These are phyloP conservation scores for Saturnispora serradocipensis DNA, from an alignment of 805 yeast species.

Conservation along the genomic window DNA sequence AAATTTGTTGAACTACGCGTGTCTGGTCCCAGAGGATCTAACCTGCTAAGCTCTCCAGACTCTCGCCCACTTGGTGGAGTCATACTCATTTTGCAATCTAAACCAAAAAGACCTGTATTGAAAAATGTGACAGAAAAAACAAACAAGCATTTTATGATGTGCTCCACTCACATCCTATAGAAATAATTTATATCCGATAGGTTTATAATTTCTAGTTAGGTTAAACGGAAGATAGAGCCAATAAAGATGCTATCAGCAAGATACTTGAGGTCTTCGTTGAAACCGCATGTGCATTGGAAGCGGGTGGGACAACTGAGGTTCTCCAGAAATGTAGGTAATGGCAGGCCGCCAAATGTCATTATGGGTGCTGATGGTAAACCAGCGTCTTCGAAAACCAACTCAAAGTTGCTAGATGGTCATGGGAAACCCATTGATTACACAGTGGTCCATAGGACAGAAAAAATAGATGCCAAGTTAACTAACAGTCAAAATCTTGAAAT, in stretches of 20 bases:
- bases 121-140: neutral
- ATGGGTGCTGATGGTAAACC: constrained; percentile 10
- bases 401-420: neutral
- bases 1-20: neutral
- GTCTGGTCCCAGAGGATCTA: neutral
- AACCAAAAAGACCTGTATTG: neutral
- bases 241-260: neutral
- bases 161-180: neutral
- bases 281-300: neutral
- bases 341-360: neutral
- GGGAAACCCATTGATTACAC: constrained; percentile 1
- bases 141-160: neutral
- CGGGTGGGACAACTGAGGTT: neutral
- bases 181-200: neutral
- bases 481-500: constrained; percentile 14
- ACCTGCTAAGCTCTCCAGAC: neutral
- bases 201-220: neutral
- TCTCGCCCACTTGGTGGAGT: neutral
- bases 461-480: neutral
- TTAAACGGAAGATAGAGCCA: neutral
- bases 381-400: neutral
- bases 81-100: neutral
- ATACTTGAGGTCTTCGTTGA: neutral
- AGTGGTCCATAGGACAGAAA: constrained; percentile 3
- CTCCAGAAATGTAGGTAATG: constrained; percentile 1